A percentile compares a stretch with the other conserved stretches of the same genome.
These are phyloP conservation scores for Didymella lethalis DNA, from an alignment of 2,329 filamentous ascomycete species.

Conservation along the genomic window DNA sequence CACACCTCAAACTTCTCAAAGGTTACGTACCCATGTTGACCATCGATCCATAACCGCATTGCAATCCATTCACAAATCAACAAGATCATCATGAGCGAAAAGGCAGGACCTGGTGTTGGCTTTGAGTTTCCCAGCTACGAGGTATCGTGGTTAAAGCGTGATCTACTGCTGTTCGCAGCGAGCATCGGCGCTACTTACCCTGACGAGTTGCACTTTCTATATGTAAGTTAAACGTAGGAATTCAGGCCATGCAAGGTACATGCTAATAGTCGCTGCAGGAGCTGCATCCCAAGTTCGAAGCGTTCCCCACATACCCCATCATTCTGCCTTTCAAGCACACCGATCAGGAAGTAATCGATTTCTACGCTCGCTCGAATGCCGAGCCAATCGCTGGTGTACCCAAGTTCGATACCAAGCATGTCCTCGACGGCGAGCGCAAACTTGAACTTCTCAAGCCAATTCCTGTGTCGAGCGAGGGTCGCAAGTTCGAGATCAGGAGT, in stretches of 20 bases:
- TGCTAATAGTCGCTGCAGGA: constrained; percentile 63
- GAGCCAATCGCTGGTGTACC: constrained; percentile 77
- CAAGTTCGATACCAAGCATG: constrained; percentile 74
- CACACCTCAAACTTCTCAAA: constrained; percentile 24
- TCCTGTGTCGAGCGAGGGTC: constrained; percentile 73
- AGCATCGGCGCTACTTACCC: constrained; percentile 79
- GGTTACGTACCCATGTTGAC: constrained; percentile 3
- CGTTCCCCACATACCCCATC: constrained; percentile 88
- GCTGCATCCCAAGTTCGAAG: constrained; percentile 82
- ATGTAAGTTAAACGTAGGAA: constrained; percentile 63
- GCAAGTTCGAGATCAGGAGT: constrained; percentile 76
- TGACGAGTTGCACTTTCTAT: constrained; percentile 94
- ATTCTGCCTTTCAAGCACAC: constrained; percentile 84
- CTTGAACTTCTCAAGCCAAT: constrained; percentile 80
- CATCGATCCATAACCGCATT: neutral
- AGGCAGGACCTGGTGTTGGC: constrained; percentile 64
- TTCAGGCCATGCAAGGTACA: neutral
- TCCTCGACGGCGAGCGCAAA: constrained; percentile 84
- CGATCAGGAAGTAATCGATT: constrained; percentile 80
- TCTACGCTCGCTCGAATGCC: constrained; percentile 74
- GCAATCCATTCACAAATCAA: neutral
- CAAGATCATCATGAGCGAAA: constrained; percentile 40
- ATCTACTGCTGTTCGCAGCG: constrained; percentile 87
- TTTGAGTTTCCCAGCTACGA: constrained; percentile 79
- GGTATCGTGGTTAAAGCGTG: constrained; percentile 87